These are phyloP conservation scores for Jatropha curcas DNA, from an alignment of 345 rosid genomes.

Conservation along the genomic window DNA sequence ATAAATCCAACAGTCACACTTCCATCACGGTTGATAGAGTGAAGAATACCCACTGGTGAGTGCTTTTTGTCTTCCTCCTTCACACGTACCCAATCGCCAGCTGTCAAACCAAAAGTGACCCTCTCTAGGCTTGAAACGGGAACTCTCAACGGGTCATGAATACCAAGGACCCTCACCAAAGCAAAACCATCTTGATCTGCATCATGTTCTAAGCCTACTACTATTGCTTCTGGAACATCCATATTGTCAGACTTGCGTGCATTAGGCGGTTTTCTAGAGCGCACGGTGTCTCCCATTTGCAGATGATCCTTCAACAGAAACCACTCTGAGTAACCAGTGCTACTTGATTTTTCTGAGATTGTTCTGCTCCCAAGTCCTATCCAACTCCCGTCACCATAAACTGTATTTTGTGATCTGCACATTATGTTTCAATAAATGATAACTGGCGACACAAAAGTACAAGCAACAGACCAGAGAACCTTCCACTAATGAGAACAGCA, in stretches of 20 bases:
- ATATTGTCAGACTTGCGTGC: constrained; percentile 61
- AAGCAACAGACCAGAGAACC: background rate
- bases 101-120: constrained; percentile 67
- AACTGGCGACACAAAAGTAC: background rate
- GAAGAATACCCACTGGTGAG: constrained; percentile 83
- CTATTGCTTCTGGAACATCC: constrained; percentile 81
- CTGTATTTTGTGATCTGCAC: constrained; percentile 64
- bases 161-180: constrained; percentile 81
- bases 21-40: constrained; percentile 70
- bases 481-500: constrained; percentile 5
- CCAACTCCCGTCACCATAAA: constrained; percentile 54
- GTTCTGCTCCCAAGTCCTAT: constrained; percentile 42
- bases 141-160: constrained; percentile 84
- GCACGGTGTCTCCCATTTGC: constrained; percentile 73
- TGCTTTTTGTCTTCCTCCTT: constrained; percentile 69
- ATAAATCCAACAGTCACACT: constrained; percentile 69
- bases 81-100: constrained; percentile 91
- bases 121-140: constrained; percentile 66
- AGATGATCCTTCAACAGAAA: constrained; percentile 75
- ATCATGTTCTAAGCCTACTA: constrained; percentile 67
- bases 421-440: constrained; percentile 11
- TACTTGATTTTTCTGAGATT: constrained; percentile 35
- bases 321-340: constrained; percentile 69
- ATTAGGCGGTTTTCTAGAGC: constrained; percentile 76
- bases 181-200: constrained; percentile 61